A percentile compares a stretch with the other conserved stretches of the same genome.
phyloP scores from a whole-genome alignment of 768 basidiomycete genomes.

The Leucocoprinus leucothites region DNA sequence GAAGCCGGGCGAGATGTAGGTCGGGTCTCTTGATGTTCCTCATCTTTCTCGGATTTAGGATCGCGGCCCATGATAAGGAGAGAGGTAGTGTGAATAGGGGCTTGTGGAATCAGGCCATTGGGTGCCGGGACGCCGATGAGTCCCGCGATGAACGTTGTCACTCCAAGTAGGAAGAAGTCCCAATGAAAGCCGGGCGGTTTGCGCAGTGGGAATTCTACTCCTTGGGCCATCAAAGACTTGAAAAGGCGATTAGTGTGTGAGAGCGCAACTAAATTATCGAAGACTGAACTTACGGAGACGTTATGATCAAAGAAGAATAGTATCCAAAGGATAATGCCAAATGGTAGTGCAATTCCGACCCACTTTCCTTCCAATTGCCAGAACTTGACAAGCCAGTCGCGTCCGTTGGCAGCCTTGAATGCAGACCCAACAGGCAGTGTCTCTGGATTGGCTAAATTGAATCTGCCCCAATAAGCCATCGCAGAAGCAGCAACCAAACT shows the following conservation, averaged over 20 bases:
- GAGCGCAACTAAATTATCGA: neutral
- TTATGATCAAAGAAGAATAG: slow-evolving; percentile 96
- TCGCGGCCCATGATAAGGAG: slow-evolving; percentile 64
- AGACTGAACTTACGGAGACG: slow-evolving; percentile 65
- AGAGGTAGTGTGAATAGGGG: slow-evolving; percentile 89
- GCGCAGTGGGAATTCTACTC: slow-evolving; percentile 82
- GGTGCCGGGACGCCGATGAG: slow-evolving; percentile 86
- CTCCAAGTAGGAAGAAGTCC: slow-evolving; percentile 88
- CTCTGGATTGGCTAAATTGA: slow-evolving; percentile 53
- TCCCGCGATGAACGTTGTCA: slow-evolving; percentile 87
- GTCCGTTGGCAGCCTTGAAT: slow-evolving; percentile 67
- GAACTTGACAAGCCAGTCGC: slow-evolving; percentile 83
- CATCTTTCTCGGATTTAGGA: slow-evolving; percentile 32
- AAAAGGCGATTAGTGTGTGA: slow-evolving; percentile 3
- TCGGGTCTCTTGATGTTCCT: slow-evolving; percentile 16
- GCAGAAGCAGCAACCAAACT: slow-evolving; percentile 72
- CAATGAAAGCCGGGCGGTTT: slow-evolving; percentile 88
- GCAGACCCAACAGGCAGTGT: slow-evolving; percentile 69
- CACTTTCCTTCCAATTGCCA: slow-evolving; percentile 88
- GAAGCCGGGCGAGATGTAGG: slow-evolving; percentile 3
- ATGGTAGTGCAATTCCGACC: slow-evolving; percentile 87
- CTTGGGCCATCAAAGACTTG: slow-evolving; percentile 90
- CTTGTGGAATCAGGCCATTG: slow-evolving; percentile 82
- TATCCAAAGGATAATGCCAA: slow-evolving; percentile 85
- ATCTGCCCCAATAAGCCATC: slow-evolving; percentile 85